phyloP scores from a whole-genome alignment of 306 rosid genomes.

The Mimosa bimucronata region DNA sequence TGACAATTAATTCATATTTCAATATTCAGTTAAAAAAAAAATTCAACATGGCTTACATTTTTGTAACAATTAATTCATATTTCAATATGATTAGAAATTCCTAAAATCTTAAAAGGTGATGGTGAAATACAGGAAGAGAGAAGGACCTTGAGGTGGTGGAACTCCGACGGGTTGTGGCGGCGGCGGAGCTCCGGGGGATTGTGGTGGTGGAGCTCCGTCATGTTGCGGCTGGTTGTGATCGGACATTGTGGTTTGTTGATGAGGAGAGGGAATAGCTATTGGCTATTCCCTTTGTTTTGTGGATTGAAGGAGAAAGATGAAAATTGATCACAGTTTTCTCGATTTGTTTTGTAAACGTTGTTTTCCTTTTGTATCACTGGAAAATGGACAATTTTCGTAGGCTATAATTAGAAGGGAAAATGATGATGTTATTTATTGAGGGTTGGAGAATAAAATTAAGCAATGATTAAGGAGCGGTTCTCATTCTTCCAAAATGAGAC shows the following conservation, averaged over 20 bases:
- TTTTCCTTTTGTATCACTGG: neutral
- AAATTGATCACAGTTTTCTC: neutral
- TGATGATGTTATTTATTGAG: too few species aligned
- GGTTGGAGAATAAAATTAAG: too few species aligned
- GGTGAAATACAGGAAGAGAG: neutral
- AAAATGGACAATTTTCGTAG: neutral
- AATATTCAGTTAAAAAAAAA: too few species aligned
- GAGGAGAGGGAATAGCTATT: too few species aligned
- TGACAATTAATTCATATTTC: too few species aligned
- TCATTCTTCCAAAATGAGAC: too few species aligned
- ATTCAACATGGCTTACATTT: too few species aligned
- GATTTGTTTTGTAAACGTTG: neutral
- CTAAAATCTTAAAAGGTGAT: neutral
- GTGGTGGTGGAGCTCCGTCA: conserved; percentile 85
- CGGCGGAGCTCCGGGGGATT: conserved; percentile 11
- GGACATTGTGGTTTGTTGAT: conserved; percentile 48
- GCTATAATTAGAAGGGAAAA: neutral
- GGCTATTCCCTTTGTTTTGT: too few species aligned
- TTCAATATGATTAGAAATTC: too few species aligned
- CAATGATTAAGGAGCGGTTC: too few species aligned
- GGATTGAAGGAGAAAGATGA: too few species aligned
- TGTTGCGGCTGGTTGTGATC: conserved; percentile 52
- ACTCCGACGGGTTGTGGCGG: conserved; percentile 64
- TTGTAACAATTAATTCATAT: too few species aligned
- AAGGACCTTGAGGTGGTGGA: conserved; percentile 84